phyloP scores from a whole-genome alignment of 1,139 yeast genomes.

The Candida tropicalis region DNA sequence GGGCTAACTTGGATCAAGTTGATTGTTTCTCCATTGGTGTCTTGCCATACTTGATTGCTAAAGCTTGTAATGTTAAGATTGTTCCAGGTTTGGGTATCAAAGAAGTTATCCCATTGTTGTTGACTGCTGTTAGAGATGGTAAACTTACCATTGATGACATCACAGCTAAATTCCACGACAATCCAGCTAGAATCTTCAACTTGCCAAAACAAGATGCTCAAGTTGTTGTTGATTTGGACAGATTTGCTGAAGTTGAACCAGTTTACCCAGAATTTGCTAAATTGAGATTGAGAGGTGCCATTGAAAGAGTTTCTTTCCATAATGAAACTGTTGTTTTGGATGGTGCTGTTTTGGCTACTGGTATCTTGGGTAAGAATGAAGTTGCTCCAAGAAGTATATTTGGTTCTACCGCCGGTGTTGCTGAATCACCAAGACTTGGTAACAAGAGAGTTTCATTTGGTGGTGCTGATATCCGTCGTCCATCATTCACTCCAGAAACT shows the following conservation, averaged over 20 bases:
- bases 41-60: constrained; percentile 73
- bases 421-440: constrained; percentile 50
- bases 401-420: constrained; percentile 42
- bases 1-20: constrained; percentile 72
- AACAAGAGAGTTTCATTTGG: constrained; percentile 52
- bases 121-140: constrained; percentile 77
- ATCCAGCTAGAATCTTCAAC: constrained; percentile 81
- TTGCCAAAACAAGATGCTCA: constrained; percentile 78
- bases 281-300: constrained; percentile 67
- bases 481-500: constrained; percentile 41
- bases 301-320: constrained; percentile 83
- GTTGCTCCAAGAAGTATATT: constrained; percentile 44
- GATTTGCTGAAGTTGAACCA: constrained; percentile 47
- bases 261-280: constrained; percentile 58
- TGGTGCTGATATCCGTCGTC: constrained; percentile 40
- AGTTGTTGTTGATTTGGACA: constrained; percentile 83
- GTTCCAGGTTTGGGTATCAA: constrained; percentile 76
- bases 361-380: constrained; percentile 64
- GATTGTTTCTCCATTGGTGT: constrained; percentile 90
- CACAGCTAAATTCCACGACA: constrained; percentile 72
- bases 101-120: constrained; percentile 80
- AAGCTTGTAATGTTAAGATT: constrained; percentile 59
- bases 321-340: constrained; percentile 83
- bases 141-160: constrained; percentile 75
- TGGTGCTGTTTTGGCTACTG: constrained; percentile 63